Conservation (phyloP, 495 filamentous ascomycete species). For the Oleoguttula mirabilis region DNA sequence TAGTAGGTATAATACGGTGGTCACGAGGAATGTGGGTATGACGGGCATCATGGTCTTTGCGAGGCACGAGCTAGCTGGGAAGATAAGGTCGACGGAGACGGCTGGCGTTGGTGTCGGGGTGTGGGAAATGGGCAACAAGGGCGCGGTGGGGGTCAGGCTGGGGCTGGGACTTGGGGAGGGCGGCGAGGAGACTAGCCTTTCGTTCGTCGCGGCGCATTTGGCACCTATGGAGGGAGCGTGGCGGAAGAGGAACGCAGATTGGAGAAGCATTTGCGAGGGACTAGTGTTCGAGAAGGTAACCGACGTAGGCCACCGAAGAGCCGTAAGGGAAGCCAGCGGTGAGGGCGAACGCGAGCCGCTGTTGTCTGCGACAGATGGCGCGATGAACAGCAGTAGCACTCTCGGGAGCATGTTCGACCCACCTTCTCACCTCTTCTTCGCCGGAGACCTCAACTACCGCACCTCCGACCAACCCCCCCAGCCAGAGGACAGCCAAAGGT, state of each 20-base stretch:
- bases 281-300: slow-evolving; percentile 54
- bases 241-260: slow-evolving; percentile 66
- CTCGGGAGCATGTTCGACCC: slow-evolving; percentile 54
- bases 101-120: slow-evolving; percentile 72
- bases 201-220: slow-evolving; percentile 79
- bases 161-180: slow-evolving; percentile 35
- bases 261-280: slow-evolving; percentile 64
- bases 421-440: slow-evolving; percentile 65
- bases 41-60: slow-evolving; percentile 77
- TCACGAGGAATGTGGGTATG: slow-evolving; percentile 67
- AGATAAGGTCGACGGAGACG: slow-evolving; percentile 49
- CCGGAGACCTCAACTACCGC: slow-evolving; percentile 92
- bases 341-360: slow-evolving; percentile 35
- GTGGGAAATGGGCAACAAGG: slow-evolving; percentile 87
- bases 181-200: slow-evolving; percentile 47
- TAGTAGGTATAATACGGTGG: slow-evolving; percentile 37
- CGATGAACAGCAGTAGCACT: slow-evolving; percentile 1
- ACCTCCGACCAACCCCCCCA: slow-evolving; percentile 51
- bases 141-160: slow-evolving; percentile 68
- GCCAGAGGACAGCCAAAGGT: slow-evolving; percentile 39
- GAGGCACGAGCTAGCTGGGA: slow-evolving; percentile 40
- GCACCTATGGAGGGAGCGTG: slow-evolving; percentile 70
- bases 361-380: slow-evolving; percentile 26
- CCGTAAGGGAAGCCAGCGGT: slow-evolving; percentile 15
- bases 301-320: not conserved